Percentiles rank a stretch among this genome's conserved stretches.
These are phyloP conservation scores for Murraya paniculata DNA, from an alignment of 345 rosid genomes.

Conservation along the genomic window DNA sequence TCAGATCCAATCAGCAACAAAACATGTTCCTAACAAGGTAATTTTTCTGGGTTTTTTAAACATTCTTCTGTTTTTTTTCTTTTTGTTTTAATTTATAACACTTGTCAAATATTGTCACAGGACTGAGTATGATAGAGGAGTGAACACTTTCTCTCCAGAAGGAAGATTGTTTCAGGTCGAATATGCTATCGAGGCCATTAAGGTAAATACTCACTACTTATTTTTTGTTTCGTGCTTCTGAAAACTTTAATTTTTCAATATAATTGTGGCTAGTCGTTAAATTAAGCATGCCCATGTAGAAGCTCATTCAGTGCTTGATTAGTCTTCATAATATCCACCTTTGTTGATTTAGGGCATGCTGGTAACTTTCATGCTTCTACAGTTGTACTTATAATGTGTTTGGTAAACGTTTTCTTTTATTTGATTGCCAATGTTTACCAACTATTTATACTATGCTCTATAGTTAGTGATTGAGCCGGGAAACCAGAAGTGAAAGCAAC, in stretches of 20 bases:
- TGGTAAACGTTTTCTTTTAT: too few species aligned
- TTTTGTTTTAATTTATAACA: neutral
- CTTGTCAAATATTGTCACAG: constrained; percentile 28
- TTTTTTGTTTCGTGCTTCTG: neutral
- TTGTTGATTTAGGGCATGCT: neutral
- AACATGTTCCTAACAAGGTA: constrained; percentile 79
- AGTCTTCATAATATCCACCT: neutral
- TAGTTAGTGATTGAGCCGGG: neutral
- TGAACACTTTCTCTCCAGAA: constrained; percentile 97
- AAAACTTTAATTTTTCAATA: neutral
- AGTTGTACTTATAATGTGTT: too few species aligned
- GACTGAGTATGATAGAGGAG: constrained; percentile 99
- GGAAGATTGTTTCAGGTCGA: constrained; percentile 96
- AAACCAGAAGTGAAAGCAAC: neutral
- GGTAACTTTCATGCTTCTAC: too few species aligned
- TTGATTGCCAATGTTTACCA: neutral
- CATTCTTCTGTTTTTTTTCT: neutral
- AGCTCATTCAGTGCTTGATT: neutral
- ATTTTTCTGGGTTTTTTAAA: neutral
- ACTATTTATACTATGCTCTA: neutral
- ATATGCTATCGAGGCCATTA: constrained; percentile 98
- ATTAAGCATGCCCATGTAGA: neutral
- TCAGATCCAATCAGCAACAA: constrained; percentile 22
- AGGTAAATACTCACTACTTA: constrained; percentile 39
- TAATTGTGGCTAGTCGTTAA: neutral